Base-by-base conservation (phyloP, 768 basidiomycete species). In the Clitopilus hobsonii region DNA sequence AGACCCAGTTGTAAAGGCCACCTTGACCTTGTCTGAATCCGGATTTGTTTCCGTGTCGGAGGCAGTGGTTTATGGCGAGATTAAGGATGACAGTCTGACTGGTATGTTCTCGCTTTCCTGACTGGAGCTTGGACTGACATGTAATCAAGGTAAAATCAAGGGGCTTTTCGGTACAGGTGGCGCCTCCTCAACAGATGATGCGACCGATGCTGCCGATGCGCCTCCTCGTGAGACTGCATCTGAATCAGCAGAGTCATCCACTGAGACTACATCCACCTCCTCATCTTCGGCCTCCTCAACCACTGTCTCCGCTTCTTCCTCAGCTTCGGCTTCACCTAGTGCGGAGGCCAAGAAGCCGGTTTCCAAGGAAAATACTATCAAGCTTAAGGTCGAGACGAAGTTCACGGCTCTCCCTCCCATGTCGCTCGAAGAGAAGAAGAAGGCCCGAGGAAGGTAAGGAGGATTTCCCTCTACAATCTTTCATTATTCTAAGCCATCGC, bases 1-100 rank as follows among this genome's bases (percentile, higher is more conserved):
- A 23, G 91, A 94, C 62, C 90, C 94, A 2, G 83, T 94, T 13
- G 79, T 98, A 63, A 94, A 94, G 68, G 86, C 92, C 16, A 92
- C 90, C 0, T 71, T 98, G 51, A 74, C 82, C 24, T 75, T 98
- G 36, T 91, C 91, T 32, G 91, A 94, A 51, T 91, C 91, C 50
- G 94, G 94, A 6, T 88, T 98, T 63, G 75, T 92, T 5, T 84
- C 86, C 2, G 84, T 93, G 29, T 79, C 84, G 13, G 89, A 91
- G 54, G 95, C 92, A 0, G 64, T 94, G 38, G 84, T 86, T 5
- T 85, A 81, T 55, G 92, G 88, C 6, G 89, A 93, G 61, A 79
- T 89, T 63, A 94, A 90, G 67, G 86, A 89, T 59, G 89, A 91
- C 14, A 87, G 85, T 22, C 68, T 93, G 45, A 74, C 86, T 54